Evolutionary conservation across 31 red algal species (phyloP).

Genomic region (Asparagopsis taxiformis): DNA sequence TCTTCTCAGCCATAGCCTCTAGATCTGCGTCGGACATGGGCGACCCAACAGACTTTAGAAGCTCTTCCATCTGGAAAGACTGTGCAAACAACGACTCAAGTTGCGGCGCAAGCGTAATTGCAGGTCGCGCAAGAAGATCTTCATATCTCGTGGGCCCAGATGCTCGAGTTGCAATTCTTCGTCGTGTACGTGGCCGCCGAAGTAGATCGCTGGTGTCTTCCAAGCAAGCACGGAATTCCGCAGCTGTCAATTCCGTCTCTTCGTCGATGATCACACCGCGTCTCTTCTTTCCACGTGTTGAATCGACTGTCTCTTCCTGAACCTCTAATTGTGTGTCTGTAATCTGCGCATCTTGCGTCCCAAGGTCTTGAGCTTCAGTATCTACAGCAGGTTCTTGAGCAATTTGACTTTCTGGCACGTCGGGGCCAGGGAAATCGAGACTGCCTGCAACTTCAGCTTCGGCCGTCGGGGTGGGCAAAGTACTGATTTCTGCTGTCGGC

Average conservation of each 20-base stretch:
- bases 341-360: no score
- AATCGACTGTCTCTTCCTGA: no score
- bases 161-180: background rate
- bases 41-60: slow-evolving; percentile 18
- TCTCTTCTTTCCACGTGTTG: slow-evolving; percentile 27
- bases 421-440: no score
- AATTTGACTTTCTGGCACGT: no score
- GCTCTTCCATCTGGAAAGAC: slow-evolving; percentile 28
- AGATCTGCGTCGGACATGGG: slow-evolving; percentile 61
- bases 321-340: no score
- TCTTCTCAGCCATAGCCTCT: background rate
- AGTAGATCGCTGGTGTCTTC: slow-evolving; percentile 50
- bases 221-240: slow-evolving; percentile 30
- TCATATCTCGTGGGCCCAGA: slow-evolving; percentile 11
- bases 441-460: no score
- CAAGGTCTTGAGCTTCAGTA: no score
- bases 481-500: no score
- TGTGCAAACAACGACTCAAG: slow-evolving; percentile 27
- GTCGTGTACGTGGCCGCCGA: slow-evolving; percentile 16
- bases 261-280: slow-evolving; percentile 23
- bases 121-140: slow-evolving; percentile 43
- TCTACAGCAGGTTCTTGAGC: no score
- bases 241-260: slow-evolving; percentile 43
- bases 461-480: no score
- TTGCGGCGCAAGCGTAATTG: slow-evolving; percentile 38